Conservation (phyloP, 306 rosid species). For the cucumber (Cucumis sativus) region Cucumber_9930_V3 NC_026655.2:5012501-5013000, state of each 20-base stretch:
- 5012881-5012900: constrained; percentile 89
- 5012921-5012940: constrained; percentile 67
- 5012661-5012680: constrained; percentile 66
- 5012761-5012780: constrained; percentile 73
- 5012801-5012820: constrained; percentile 73
- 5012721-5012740: constrained; percentile 93
- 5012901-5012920: constrained; percentile 51
- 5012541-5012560: constrained; percentile 73
- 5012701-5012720: constrained; percentile 65
- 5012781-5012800: constrained; percentile 84
- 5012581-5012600: constrained; percentile 92
- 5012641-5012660: constrained; percentile 74
- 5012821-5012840: constrained; percentile 83
- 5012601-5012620: constrained; percentile 86
- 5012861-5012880: constrained; percentile 78
- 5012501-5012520: constrained; percentile 73
- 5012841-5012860: constrained; percentile 65
- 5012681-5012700: constrained; percentile 74
- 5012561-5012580: constrained; percentile 91
- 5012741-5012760: constrained; percentile 79
- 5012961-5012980: constrained; percentile 86
- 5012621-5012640: constrained; percentile 85
- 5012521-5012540: constrained; percentile 81
- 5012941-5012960: constrained; percentile 72
- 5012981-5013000: constrained; percentile 91